Evolutionary conservation across 495 filamentous ascomycete species (phyloP).

Genomic region (Penicillium antarcticum): DNA sequence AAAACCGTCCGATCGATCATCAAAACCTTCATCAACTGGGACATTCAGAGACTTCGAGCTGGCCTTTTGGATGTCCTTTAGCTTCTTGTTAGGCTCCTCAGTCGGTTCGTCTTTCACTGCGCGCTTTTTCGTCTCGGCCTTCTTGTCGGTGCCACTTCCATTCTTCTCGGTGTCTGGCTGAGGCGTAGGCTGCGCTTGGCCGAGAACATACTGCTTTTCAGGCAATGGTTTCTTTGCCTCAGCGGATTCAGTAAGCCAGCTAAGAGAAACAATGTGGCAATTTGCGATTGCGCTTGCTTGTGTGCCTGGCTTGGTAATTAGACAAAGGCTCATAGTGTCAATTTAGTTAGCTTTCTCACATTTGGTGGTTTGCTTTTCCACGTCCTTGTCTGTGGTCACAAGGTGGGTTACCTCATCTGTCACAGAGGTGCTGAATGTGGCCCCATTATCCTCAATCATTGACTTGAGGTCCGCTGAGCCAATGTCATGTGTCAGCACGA

Average conservation of each 20-base stretch:
- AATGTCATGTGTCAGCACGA: constrained; percentile 21
- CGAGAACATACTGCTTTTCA: constrained; percentile 38
- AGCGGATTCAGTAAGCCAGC: constrained; percentile 59
- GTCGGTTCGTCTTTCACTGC: constrained; percentile 1
- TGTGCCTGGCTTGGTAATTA: constrained; percentile 35
- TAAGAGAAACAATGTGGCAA: constrained; percentile 56
- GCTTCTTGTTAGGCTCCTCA: constrained; percentile 24
- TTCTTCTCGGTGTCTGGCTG: constrained; percentile 10
- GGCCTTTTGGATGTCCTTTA: constrained; percentile 43
- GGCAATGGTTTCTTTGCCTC: constrained; percentile 37
- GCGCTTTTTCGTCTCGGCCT: constrained; percentile 10
- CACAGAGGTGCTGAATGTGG: constrained; percentile 41
- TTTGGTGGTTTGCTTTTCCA: constrained; percentile 43
- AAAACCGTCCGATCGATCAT: neutral
- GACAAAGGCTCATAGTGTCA: neutral
- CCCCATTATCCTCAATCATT: constrained; percentile 48
- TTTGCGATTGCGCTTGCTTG: constrained; percentile 41
- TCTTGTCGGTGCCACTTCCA: constrained; percentile 9
- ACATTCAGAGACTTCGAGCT: constrained; percentile 37
- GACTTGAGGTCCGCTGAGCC: constrained; percentile 33
- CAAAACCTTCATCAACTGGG: constrained; percentile 50
- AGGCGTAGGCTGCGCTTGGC: neutral
- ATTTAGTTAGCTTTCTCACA: constrained; percentile 22
- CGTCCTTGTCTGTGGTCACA: constrained; percentile 51
- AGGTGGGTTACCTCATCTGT: constrained; percentile 56